A percentile compares a stretch with the other conserved stretches of the same genome.
Conservation (phyloP, 2,329 filamentous ascomycete genomes). For the Diaporthe vaccinii region DNA sequence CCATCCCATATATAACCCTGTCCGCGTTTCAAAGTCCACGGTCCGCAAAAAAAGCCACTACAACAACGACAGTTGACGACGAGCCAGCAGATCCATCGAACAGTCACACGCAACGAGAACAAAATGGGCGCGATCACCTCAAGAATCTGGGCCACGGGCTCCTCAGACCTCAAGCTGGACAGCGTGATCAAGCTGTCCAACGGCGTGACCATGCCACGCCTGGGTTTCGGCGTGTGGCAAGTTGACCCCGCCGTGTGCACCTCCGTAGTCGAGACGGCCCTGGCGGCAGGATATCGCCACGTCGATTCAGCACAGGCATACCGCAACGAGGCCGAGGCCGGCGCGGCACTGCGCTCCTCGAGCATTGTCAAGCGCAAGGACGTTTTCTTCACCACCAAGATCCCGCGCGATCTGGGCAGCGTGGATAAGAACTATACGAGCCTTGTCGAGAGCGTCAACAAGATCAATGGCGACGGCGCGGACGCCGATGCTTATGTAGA, state of each 20-base stretch:
- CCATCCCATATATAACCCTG: background rate
- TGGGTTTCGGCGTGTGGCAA: conserved; percentile 36
- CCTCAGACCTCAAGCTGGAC: conserved; percentile 29
- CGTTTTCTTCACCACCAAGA: conserved; percentile 39
- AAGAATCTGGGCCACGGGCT: conserved; percentile 3
- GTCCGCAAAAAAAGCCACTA: background rate
- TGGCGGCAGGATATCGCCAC: conserved; percentile 31
- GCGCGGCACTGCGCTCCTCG: conserved; percentile 21
- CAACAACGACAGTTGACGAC: no score
- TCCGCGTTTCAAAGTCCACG: background rate
- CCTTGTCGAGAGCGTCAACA: conserved; percentile 31
- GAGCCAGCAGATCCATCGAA: background rate
- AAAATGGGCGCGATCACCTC: conserved; percentile 31
- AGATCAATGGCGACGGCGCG: conserved; percentile 20
- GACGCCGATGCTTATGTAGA: conserved; percentile 30
- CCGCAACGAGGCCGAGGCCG: conserved; percentile 37
- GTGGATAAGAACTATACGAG: conserved; percentile 31
- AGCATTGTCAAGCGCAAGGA: conserved; percentile 23
- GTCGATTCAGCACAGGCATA: conserved; percentile 32
- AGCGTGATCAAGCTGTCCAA: conserved; percentile 34
- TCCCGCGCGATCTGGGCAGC: conserved; percentile 17
- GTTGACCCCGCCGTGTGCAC: conserved; percentile 30
- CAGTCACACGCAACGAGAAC: background rate
- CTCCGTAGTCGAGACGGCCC: conserved; percentile 14
- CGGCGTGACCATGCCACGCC: conserved; percentile 34